These are phyloP conservation scores for Termitomyces sp. DNA, from an alignment of 768 basidiomycete genomes.

Conservation along the genomic window DNA sequence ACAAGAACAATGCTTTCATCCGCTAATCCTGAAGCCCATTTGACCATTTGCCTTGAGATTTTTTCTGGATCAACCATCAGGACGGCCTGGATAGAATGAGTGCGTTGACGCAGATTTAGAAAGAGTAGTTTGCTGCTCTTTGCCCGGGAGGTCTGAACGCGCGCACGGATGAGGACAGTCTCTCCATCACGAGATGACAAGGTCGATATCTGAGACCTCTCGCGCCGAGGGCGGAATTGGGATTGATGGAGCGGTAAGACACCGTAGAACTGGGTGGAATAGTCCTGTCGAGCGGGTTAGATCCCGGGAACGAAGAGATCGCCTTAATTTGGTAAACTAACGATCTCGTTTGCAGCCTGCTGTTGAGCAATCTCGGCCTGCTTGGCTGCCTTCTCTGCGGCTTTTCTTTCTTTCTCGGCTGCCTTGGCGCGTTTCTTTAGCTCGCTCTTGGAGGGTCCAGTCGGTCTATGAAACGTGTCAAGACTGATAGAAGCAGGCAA, in stretches of 20 bases:
- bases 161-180: slow-evolving; percentile 78
- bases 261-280: slow-evolving; percentile 77
- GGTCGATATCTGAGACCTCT: slow-evolving; percentile 58
- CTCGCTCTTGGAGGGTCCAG: slow-evolving; percentile 78
- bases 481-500: neutral
- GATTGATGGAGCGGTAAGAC: slow-evolving; percentile 88
- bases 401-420: slow-evolving; percentile 85
- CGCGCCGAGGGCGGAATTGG: slow-evolving; percentile 59
- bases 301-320: neutral
- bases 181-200: slow-evolving; percentile 66
- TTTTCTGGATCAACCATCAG: slow-evolving; percentile 64
- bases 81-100: slow-evolving; percentile 82
- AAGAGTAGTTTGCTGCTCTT: slow-evolving; percentile 97
- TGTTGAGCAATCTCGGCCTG: slow-evolving; percentile 69
- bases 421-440: slow-evolving; percentile 90
- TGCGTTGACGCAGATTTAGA: slow-evolving; percentile 84
- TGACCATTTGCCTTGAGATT: slow-evolving; percentile 96
- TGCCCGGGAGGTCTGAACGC: slow-evolving; percentile 86
- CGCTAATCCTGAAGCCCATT: slow-evolving; percentile 74
- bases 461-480: slow-evolving; percentile 9
- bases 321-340: slow-evolving; percentile 21
- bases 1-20: slow-evolving; percentile 91
- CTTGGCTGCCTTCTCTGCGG: slow-evolving; percentile 79
- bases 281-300: slow-evolving; percentile 47
- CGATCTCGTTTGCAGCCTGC: slow-evolving; percentile 60